Conservation (phyloP, 257 asterid genomes). For the Solanum paucissectum region DNA sequence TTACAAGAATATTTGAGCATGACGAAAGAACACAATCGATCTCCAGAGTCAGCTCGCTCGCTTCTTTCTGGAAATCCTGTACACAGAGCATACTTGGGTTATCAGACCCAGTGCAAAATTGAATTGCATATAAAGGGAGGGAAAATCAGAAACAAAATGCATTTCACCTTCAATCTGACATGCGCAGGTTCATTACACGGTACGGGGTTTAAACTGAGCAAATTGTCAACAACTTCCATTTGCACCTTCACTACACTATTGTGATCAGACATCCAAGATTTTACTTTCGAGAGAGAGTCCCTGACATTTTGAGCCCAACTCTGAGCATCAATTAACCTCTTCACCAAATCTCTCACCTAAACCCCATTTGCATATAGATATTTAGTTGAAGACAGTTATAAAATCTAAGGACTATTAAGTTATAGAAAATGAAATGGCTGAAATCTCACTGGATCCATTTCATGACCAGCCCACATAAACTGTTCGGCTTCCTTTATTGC, state of each 20-base stretch:
- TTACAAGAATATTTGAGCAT: slow-evolving; percentile 46
- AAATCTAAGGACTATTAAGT: background rate
- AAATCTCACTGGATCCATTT: slow-evolving; percentile 73
- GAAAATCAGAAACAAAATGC: slow-evolving; percentile 3
- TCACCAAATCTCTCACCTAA: slow-evolving; percentile 63
- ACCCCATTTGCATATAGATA: slow-evolving; percentile 7
- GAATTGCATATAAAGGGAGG: background rate
- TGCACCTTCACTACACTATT: slow-evolving; percentile 31
- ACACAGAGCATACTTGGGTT: background rate
- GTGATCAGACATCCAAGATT: slow-evolving; percentile 37
- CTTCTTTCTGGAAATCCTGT: slow-evolving; percentile 59
- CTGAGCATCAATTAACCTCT: slow-evolving; percentile 53
- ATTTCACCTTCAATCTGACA: slow-evolving; percentile 53
- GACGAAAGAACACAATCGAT: slow-evolving; percentile 43
- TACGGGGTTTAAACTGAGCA: slow-evolving; percentile 35
- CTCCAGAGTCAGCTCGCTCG: slow-evolving; percentile 48
- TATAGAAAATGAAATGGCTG: slow-evolving; percentile 15
- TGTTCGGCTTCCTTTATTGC: slow-evolving; percentile 76
- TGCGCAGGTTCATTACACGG: slow-evolving; percentile 58
- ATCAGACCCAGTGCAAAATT: slow-evolving; percentile 12
- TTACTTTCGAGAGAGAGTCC: slow-evolving; percentile 51
- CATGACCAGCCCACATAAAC: slow-evolving; percentile 93
- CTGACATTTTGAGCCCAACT: slow-evolving; percentile 61
- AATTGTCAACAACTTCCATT: slow-evolving; percentile 44
- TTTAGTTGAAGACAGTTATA: slow-evolving; percentile 8